A percentile compares a stretch with the other conserved stretches of the same genome.
Conservation (phyloP, 2,329 filamentous ascomycete genomes). For the Mariannaea elegans region DNA sequence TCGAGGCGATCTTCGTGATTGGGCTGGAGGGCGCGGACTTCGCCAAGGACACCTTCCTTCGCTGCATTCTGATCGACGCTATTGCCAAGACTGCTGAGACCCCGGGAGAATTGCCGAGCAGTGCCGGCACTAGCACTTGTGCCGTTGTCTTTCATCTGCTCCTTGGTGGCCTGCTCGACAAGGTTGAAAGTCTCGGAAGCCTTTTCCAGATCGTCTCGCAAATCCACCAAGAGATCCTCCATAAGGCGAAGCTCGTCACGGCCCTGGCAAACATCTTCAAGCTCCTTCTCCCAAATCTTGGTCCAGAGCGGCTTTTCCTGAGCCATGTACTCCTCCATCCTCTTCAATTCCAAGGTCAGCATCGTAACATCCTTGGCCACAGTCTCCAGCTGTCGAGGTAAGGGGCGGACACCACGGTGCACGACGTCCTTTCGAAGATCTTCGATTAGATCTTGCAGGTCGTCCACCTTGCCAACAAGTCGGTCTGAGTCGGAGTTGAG, state of each 20-base stretch:
- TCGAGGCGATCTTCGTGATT: constrained; percentile 94
- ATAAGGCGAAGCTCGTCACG: constrained; percentile 94
- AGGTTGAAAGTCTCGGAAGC: constrained; percentile 91
- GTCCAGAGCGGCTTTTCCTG: constrained; percentile 97
- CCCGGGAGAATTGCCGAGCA: constrained; percentile 65
- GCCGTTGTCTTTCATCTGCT: constrained; percentile 84
- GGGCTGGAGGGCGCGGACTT: constrained; percentile 90
- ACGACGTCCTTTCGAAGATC: constrained; percentile 98
- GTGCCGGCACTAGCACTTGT: constrained; percentile 59
- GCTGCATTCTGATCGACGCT: constrained; percentile 77
- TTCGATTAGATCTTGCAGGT: constrained; percentile 96
- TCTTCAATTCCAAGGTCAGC: constrained; percentile 87
- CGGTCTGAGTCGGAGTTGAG: constrained; percentile 88
- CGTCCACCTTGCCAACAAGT: constrained; percentile 91
- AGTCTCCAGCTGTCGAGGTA: constrained; percentile 87
- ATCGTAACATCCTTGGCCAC: constrained; percentile 88
- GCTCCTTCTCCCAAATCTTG: constrained; percentile 98
- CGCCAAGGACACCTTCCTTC: constrained; percentile 90
- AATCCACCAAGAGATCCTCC: constrained; percentile 91
- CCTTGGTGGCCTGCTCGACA: constrained; percentile 97
- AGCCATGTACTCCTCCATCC: constrained; percentile 91
- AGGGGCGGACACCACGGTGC: constrained; percentile 86
- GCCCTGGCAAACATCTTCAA: constrained; percentile 95
- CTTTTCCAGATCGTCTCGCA: constrained; percentile 95
- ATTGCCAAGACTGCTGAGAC: constrained; percentile 62